A percentile compares a stretch with the other conserved stretches of the same genome.
phyloP scores from a whole-genome alignment of 331 rosid genomes.

The Malus hybrid region DNA sequence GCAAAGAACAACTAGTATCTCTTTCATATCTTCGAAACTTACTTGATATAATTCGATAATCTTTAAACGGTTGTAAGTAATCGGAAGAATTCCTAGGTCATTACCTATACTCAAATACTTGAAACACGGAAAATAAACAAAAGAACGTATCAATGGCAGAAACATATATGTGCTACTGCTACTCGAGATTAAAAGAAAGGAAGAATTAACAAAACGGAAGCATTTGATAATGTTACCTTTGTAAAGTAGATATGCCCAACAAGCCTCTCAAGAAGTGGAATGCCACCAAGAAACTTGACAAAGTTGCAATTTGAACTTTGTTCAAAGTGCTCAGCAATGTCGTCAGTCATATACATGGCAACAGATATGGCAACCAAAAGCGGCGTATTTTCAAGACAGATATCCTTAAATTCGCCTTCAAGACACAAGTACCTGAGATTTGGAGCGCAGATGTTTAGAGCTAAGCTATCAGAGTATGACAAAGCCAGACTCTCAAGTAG shows the following conservation, averaged over 20 bases:
- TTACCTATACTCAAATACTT: slow-evolving; percentile 88
- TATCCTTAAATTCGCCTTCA: slow-evolving; percentile 85
- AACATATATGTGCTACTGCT: not conserved
- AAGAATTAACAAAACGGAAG: slow-evolving; percentile 12
- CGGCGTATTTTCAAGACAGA: slow-evolving; percentile 67
- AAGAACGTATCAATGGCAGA: not conserved
- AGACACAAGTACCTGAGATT: slow-evolving; percentile 71
- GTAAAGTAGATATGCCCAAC: slow-evolving; percentile 76
- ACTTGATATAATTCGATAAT: slow-evolving; percentile 74
- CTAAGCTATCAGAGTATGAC: slow-evolving; percentile 54
- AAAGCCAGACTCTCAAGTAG: slow-evolving; percentile 67
- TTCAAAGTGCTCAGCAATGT: slow-evolving; percentile 49
- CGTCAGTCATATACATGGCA: slow-evolving; percentile 71
- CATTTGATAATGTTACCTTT: slow-evolving; percentile 45
- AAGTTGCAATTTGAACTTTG: slow-evolving; percentile 65
- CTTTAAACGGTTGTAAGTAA: slow-evolving; percentile 56
- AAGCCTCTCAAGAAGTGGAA: slow-evolving; percentile 77
- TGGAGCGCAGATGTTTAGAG: slow-evolving; percentile 61
- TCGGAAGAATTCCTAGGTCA: slow-evolving; percentile 31
- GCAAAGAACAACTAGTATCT: slow-evolving; percentile 75
- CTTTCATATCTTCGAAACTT: slow-evolving; percentile 87
- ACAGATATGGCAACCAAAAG: slow-evolving; percentile 50
- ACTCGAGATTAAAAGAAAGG: not conserved
- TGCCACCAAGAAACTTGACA: slow-evolving; percentile 69
- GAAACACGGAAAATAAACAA: slow-evolving; percentile 6